A percentile compares a stretch with the other conserved stretches of the same genome.
phyloP scores from a whole-genome alignment of 2,329 filamentous ascomycete species.

The Albifimbria verrucaria region DNA sequence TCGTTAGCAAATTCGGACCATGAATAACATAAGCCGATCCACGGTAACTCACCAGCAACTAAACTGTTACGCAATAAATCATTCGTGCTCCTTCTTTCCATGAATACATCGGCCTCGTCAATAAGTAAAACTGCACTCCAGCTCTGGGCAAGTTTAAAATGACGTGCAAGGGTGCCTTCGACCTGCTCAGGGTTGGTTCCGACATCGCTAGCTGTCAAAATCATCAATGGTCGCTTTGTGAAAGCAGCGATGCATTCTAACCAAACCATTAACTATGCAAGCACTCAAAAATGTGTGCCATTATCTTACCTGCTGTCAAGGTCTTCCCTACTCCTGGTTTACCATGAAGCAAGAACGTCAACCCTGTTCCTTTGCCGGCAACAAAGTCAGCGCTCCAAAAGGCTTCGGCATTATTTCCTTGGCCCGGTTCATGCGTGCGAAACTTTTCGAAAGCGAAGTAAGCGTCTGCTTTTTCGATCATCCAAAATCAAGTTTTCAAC shows the following conservation, averaged over 20 bases:
- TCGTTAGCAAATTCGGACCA: background rate
- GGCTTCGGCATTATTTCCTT: background rate
- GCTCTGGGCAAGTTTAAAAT: slow-evolving; percentile 15
- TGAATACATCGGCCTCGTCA: slow-evolving; percentile 24
- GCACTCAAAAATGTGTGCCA: too few relatives aligned
- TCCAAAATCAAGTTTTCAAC: background rate
- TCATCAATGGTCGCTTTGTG: slow-evolving; percentile 4
- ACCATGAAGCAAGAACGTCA: slow-evolving; percentile 1
- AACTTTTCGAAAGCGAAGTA: background rate
- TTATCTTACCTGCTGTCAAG: background rate
- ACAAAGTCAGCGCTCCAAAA: background rate
- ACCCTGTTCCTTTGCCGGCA: background rate
- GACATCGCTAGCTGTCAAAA: slow-evolving; percentile 15
- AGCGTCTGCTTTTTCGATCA: background rate
- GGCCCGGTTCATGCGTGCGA: background rate
- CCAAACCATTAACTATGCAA: too few relatives aligned
- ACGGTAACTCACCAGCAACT: background rate
- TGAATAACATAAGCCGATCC: too few relatives aligned
- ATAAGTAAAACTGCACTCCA: slow-evolving; percentile 25
- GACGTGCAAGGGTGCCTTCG: slow-evolving; percentile 9
- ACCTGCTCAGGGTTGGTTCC: slow-evolving; percentile 8
- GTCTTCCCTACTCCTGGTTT: slow-evolving; percentile 1
- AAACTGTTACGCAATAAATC: slow-evolving; percentile 11
- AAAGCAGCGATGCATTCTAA: background rate
- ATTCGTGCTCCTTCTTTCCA: slow-evolving; percentile 11